These are phyloP conservation scores for Fomitopsis pulvina DNA, from an alignment of 768 basidiomycete genomes.

Conservation along the genomic window DNA sequence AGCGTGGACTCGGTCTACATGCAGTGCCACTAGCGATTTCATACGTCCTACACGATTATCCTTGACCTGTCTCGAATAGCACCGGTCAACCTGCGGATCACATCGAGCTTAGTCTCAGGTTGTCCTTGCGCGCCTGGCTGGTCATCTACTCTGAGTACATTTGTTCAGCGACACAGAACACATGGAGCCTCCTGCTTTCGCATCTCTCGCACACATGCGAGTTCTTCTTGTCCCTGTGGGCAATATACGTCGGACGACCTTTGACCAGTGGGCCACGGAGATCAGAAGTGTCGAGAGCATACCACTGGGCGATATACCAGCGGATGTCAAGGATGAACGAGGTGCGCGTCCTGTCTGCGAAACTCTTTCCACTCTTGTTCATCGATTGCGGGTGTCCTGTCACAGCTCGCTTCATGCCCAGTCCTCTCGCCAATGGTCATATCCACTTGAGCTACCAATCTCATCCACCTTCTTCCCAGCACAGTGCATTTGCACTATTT, in stretches of 20 bases:
- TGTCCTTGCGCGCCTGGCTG: too few species aligned
- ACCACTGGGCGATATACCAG: slow-evolving; percentile 77
- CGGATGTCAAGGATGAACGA: slow-evolving; percentile 69
- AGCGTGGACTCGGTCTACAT: too few species aligned
- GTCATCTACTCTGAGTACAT: too few species aligned
- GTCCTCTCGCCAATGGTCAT: slow-evolving; percentile 64
- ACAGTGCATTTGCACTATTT: slow-evolving; percentile 64
- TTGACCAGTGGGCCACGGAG: slow-evolving; percentile 68
- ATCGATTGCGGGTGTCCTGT: slow-evolving; percentile 3
- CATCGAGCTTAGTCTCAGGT: too few species aligned
- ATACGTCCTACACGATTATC: too few species aligned
- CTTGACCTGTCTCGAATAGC: too few species aligned
- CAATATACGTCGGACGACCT: slow-evolving; percentile 57
- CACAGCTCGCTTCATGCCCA: slow-evolving; percentile 79
- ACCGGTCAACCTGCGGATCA: too few species aligned
- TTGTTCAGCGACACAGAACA: background rate
- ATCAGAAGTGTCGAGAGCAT: slow-evolving; percentile 70
- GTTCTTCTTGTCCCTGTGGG: slow-evolving; percentile 87
- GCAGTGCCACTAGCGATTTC: too few species aligned
- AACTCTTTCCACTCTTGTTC: background rate
- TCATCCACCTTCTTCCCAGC: slow-evolving; percentile 66
- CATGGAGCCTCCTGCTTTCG: slow-evolving; percentile 72
- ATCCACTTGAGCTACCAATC: slow-evolving; percentile 76
- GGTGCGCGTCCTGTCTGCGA: slow-evolving; percentile 35
- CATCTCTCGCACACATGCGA: slow-evolving; percentile 78